Evolutionary conservation across 371 early-diverging fungal genomes (phyloP), one percentile per base, ranked within the genome.

Genomic region (Umbelopsis sp.): DNA sequence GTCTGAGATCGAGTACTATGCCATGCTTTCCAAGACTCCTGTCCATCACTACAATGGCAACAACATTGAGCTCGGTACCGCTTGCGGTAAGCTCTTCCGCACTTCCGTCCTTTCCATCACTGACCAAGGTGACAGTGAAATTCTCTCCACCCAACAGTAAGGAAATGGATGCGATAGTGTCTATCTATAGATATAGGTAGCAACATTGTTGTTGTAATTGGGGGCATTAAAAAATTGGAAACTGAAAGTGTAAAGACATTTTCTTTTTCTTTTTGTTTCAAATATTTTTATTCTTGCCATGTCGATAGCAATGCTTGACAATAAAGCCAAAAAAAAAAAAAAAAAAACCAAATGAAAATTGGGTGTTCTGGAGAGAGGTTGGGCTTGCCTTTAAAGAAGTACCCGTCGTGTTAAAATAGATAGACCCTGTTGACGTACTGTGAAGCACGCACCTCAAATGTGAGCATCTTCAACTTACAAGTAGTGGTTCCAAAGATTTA

Each of bases 1-100:
- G 92, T 96, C 96, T 70, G 99, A 99, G 92, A 92, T 99, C 79
- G 98, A 99, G 90, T 99, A 99, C 96, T 98, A 98, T 88, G 99
- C 99, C 84, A 99, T 99, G 99, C 91, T 99, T 83, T 94, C 97
- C 88, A 97, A 98, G 94, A 97, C 98, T 80, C 92, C 91, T 89
- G 99, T 99, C 75, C 97, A 97, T 92, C 98, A 99, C 95, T 99
- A 94, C 93, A 83, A 87, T 84, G 94, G 95, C 80, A 89, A 95
- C 96, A 99, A 99, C 94, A 95, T 97, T 78, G 98, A 97, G 80
- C 92, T 99, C 74, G 99, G 99, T 81, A 97, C 98, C 76, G 99
- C 99, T 74, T 99, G 99, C 89, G 98, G 99, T 91, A 97, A 97
- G 92, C 97, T 96, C 91, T 98, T 93, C 96, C 96, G 98, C 74